Evolutionary conservation across 192 early-diverging fungal genomes (phyloP).

Genomic region (Backusella australiensis): DNA sequence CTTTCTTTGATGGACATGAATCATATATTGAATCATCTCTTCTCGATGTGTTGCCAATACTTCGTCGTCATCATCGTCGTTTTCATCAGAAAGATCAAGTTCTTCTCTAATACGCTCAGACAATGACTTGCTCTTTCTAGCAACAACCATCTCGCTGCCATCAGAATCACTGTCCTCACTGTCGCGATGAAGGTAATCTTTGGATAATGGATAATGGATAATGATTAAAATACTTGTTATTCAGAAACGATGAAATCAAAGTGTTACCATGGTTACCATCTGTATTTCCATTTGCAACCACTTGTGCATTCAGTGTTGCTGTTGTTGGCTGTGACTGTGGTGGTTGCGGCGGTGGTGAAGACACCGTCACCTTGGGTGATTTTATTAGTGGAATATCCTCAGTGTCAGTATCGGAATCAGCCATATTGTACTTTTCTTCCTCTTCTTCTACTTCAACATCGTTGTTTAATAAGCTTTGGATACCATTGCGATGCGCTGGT

Average conservation of each 20-base stretch:
- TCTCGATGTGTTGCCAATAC: slow-evolving; percentile 25
- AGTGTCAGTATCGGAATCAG: slow-evolving; percentile 31
- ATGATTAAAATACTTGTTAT: not conserved
- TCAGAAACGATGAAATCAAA: not conserved
- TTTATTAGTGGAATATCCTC: slow-evolving; percentile 18
- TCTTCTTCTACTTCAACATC: not conserved
- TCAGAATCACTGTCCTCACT: slow-evolving; percentile 22
- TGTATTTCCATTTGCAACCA: not conserved
- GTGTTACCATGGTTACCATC: not conserved
- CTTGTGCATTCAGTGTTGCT: not conserved
- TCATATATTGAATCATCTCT: slow-evolving; percentile 42
- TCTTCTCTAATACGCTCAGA: not conserved
- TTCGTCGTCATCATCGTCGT: slow-evolving; percentile 27
- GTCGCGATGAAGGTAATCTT: not conserved
- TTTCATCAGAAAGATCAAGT: slow-evolving; percentile 14
- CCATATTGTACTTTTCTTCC: slow-evolving; percentile 7
- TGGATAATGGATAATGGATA: too few species aligned
- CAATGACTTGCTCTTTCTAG: not conserved
- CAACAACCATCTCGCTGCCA: not conserved
- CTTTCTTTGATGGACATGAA: slow-evolving; percentile 33
- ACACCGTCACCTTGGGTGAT: not conserved
- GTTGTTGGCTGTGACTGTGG: not conserved
- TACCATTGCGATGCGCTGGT: slow-evolving; percentile 15
- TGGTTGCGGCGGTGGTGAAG: not conserved
- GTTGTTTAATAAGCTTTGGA: slow-evolving; percentile 25